Conservation (phyloP, 2,329 filamentous ascomycete genomes). For the Penicillium concentricum region DNA sequence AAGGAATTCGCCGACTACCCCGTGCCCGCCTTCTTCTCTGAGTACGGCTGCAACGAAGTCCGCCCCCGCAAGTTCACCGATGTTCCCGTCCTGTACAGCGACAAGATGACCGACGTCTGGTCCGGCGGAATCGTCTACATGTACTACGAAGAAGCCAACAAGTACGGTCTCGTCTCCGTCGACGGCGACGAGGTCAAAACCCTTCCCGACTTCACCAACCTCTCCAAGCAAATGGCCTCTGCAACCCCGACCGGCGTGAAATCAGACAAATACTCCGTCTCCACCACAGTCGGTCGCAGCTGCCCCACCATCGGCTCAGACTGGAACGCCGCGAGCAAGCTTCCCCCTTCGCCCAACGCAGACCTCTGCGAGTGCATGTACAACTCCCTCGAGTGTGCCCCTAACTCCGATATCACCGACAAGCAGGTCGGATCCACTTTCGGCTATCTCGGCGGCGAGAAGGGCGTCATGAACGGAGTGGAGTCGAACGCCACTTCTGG, state of each 20-base stretch:
- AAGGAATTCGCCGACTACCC: constrained; percentile 85
- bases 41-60: constrained; percentile 89
- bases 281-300: constrained; percentile 63
- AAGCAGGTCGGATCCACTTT: constrained; percentile 69
- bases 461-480: constrained; percentile 42
- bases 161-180: constrained; percentile 70
- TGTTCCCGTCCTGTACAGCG: constrained; percentile 74
- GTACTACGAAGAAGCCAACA: constrained; percentile 90
- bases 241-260: constrained; percentile 66
- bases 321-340: constrained; percentile 68
- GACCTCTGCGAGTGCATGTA: constrained; percentile 85
- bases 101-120: constrained; percentile 81
- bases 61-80: constrained; percentile 79
- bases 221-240: constrained; percentile 68
- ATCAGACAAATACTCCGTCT: constrained; percentile 67
- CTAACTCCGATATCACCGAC: constrained; percentile 57
- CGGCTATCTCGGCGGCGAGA: constrained; percentile 45
- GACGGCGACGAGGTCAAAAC: constrained; percentile 62
- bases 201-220: constrained; percentile 70
- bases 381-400: constrained; percentile 68
- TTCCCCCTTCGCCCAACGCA: constrained; percentile 79
- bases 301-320: constrained; percentile 67
- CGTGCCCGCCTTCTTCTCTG: constrained; percentile 95
- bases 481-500: constrained; percentile 40
- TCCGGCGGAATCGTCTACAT: constrained; percentile 98